Percentiles rank a stretch among this genome's conserved stretches.
Evolutionary conservation across 371 early-diverging fungal genomes (phyloP).

Genomic region (Catenaria anguillulae): DNA sequence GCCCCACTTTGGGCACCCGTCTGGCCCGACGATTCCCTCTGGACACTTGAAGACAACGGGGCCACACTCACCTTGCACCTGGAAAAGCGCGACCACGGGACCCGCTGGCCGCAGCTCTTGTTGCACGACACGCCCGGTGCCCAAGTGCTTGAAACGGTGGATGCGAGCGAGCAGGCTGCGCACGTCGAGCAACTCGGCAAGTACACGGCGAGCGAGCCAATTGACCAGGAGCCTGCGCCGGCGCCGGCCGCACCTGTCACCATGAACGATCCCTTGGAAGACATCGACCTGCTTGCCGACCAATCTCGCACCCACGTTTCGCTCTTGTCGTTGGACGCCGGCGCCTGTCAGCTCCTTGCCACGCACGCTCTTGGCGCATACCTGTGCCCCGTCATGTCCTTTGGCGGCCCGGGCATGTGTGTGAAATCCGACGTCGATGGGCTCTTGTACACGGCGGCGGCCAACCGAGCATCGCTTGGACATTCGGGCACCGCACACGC

Average conservation of each 20-base stretch:
- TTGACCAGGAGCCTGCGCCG: no score
- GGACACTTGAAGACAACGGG: slow-evolving; percentile 49
- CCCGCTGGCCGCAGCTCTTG: slow-evolving; percentile 64
- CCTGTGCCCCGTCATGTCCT: no score
- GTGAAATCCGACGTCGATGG: slow-evolving; percentile 65
- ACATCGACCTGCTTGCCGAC: no score
- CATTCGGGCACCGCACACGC: slow-evolving; percentile 38
- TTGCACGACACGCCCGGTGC: no score
- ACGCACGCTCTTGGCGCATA: slow-evolving; percentile 12
- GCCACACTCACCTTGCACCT: slow-evolving; percentile 41
- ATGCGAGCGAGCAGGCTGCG: slow-evolving; percentile 37
- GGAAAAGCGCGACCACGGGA: slow-evolving; percentile 40
- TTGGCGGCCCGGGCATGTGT: slow-evolving; percentile 29
- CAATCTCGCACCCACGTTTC: no score
- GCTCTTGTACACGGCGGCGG: slow-evolving; percentile 26
- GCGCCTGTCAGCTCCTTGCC: no score
- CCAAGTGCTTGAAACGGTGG: slow-evolving; percentile 51
- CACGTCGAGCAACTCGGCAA: slow-evolving; percentile 45
- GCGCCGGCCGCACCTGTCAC: no score
- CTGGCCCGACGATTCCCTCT: slow-evolving; percentile 42
- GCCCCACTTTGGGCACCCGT: slow-evolving; percentile 27
- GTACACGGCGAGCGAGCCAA: slow-evolving; percentile 28
- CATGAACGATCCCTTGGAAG: no score
- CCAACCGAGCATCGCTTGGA: no score
- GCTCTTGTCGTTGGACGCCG: no score